Conservation (phyloP, 306 rosid genomes). For the Casuarina equisetifolia region DNA sequence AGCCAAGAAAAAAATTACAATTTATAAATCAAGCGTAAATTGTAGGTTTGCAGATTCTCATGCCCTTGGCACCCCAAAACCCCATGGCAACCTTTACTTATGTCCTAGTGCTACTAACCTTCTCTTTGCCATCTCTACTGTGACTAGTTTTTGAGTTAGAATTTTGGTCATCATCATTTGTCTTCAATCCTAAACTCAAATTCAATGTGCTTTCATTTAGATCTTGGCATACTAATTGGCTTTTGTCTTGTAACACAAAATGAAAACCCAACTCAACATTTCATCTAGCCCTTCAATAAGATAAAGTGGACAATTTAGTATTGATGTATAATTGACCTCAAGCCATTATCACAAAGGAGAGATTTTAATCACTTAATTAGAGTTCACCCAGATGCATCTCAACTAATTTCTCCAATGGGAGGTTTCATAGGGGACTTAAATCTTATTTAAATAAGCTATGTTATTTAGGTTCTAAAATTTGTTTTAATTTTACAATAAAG, state of each 20-base stretch:
- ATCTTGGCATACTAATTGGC: conserved; percentile 79
- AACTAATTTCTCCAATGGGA: not conserved
- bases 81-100: conserved; percentile 20
- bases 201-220: conserved; percentile 90
- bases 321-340: conserved; percentile 16
- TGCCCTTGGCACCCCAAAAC: conserved; percentile 29
- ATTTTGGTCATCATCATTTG: conserved; percentile 55
- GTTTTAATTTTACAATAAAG: too few relatives aligned
- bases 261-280: conserved; percentile 19
- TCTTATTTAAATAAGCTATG: too few relatives aligned
- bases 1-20: conserved; percentile 27
- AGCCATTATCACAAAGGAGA: not conserved
- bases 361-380: not conserved
- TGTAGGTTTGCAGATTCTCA: conserved; percentile 18
- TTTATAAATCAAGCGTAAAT: conserved; percentile 19
- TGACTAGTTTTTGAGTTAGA: conserved; percentile 53
- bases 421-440: too few relatives aligned
- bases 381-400: not conserved
- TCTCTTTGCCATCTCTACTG: conserved; percentile 46
- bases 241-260: conserved; percentile 52
- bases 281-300: not conserved
- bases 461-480: too few relatives aligned
- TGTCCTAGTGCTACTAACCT: conserved; percentile 9
- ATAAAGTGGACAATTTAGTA: conserved; percentile 16
- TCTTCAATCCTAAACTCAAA: conserved; percentile 84